Evolutionary conservation across 805 yeast species (phyloP), one percentile per base, ranked within the genome.

Genomic region (Saturnispora kantuleensis): DNA sequence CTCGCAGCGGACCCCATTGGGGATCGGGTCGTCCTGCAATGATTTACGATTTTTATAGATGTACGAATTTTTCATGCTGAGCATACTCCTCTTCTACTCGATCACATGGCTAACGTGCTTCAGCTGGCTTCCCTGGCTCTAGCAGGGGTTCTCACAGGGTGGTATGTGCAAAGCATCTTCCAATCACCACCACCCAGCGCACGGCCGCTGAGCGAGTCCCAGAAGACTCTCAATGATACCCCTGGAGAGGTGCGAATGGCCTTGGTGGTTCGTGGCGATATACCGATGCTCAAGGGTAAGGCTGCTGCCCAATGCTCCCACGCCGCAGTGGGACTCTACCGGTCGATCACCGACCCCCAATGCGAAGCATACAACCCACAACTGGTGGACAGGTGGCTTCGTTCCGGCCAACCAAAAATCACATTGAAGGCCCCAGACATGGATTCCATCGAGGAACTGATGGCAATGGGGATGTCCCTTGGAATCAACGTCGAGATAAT

Each of bases 271-370:
- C 77, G 98, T 48, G 84, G 81, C 28, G 98, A 93, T 60, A 67
- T 93, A 49, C 81, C 78, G 36, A 93, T 93, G 97, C 79, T 83
- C 30, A 87, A 86, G 63, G 99, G 99, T 17, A 93, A 93, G 59
- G 81, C 85, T 2, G 97, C 97, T 4, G 98, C 98, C 5, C 99
- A 93, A 59, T 90, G 97, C 63, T 81, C 88, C 33, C 99, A 93
- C 66, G 98, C 98, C n/a, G 94, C 97, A 0, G 71, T 93, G 31
- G 89, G 93, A 0, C 78, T 93, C 53, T 93, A 84, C 64, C 80
- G 84, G 56, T 65, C 77, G 49, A 81, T 83, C 66, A 67, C 75
- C 33, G 65, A 70, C 33, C 72, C 76, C 5, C 58, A 67, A 3
- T 68, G 76, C 2, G 72, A 70, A 5, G 73, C 75, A 5, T 73